Conservation (phyloP, 2,329 filamentous ascomycete genomes). For the Fusarium solani-melongenae region DNA sequence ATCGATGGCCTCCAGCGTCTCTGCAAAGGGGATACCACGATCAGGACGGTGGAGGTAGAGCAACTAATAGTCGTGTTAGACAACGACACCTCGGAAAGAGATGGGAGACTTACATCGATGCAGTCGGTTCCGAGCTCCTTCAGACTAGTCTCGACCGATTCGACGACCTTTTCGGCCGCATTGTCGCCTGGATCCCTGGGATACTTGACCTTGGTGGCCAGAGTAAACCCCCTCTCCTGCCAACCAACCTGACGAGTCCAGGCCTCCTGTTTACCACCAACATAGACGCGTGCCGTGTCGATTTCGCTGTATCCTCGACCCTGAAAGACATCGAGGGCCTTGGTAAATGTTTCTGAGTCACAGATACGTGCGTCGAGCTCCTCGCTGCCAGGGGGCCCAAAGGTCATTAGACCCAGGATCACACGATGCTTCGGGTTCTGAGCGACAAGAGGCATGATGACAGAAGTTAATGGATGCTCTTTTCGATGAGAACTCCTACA, state of each 20-base stretch:
- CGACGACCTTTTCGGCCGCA: conserved; percentile 70
- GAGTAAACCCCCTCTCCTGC: conserved; percentile 80
- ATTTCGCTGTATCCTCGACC: conserved; percentile 84
- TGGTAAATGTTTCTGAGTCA: conserved; percentile 72
- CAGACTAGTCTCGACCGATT: conserved; percentile 74
- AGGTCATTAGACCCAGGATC: conserved; percentile 90
- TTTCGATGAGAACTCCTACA: neutral
- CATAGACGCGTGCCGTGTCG: conserved; percentile 83
- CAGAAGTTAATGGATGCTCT: neutral
- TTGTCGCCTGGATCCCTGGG: conserved; percentile 70
- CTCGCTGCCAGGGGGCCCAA: conserved; percentile 71
- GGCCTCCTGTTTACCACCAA: conserved; percentile 78
- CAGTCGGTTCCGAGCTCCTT: conserved; percentile 77
- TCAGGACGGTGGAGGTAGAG: conserved; percentile 58
- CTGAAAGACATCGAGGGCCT: conserved; percentile 79
- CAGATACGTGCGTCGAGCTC: conserved; percentile 77
- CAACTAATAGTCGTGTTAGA: conserved; percentile 41
- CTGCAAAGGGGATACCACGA: conserved; percentile 77
- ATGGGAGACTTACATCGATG: conserved; percentile 67
- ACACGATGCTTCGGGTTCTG: conserved; percentile 68
- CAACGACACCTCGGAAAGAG: neutral
- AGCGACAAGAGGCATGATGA: conserved; percentile 60
- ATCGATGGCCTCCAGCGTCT: conserved; percentile 82
- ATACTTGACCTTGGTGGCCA: conserved; percentile 83
- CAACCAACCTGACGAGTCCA: conserved; percentile 80